Evolutionary conservation across 768 basidiomycete genomes (phyloP).

Genomic region (Xerocomus brunneocitrinus): DNA sequence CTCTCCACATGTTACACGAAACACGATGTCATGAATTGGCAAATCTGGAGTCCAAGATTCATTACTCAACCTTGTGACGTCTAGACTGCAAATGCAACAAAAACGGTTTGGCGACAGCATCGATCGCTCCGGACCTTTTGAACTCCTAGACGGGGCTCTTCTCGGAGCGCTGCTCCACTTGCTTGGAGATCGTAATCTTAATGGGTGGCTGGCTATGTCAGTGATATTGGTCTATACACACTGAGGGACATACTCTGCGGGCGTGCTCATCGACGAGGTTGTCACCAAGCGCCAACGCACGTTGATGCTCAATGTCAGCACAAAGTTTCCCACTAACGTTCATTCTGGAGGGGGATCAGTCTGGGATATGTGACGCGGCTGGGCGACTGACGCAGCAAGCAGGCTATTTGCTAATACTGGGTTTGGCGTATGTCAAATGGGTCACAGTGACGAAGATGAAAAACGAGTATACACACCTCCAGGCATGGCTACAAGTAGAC

Average conservation of each 20-base stretch:
- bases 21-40: background rate
- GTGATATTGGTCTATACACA: background rate
- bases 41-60: background rate
- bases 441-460: too few species aligned
- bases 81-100: background rate
- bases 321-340: conserved; percentile 7
- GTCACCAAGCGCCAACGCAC: background rate
- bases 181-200: conserved; percentile 11
- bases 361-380: background rate
- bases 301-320: conserved; percentile 15
- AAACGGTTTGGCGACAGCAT: too few species aligned
- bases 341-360: conserved; percentile 8
- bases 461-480: conserved; percentile 8
- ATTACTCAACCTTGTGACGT: background rate
- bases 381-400: conserved; percentile 16
- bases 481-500: conserved; percentile 13
- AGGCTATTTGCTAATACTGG: conserved; percentile 18
- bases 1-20: background rate
- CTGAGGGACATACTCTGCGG: conserved; percentile 6
- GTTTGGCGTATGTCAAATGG: background rate
- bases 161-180: conserved; percentile 4
- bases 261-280: conserved; percentile 1
- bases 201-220: conserved; percentile 14
- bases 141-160: conserved; percentile 4
- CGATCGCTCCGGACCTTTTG: too few species aligned